These are phyloP conservation scores for Eucalyptus fibrosa DNA, from an alignment of 345 rosid genomes.

Conservation along the genomic window DNA sequence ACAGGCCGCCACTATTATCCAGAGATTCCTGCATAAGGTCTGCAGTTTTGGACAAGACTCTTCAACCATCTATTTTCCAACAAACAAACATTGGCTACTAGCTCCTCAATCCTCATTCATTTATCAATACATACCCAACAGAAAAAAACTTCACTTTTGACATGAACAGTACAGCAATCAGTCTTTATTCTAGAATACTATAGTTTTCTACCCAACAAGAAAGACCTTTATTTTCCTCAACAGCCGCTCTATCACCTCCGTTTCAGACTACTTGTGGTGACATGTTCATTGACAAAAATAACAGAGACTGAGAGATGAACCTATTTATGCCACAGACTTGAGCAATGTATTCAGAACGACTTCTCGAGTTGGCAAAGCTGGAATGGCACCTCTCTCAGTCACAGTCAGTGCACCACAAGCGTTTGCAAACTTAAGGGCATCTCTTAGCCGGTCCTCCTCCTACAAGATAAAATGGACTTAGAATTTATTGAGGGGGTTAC, in stretches of 20 bases:
- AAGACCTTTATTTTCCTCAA: neutral
- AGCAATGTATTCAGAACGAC: constrained; percentile 45
- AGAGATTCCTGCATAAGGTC: neutral
- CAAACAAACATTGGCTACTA: neutral
- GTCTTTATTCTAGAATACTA: neutral
- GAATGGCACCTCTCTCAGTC: constrained; percentile 84
- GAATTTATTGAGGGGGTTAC: neutral
- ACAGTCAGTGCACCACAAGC: constrained; percentile 94
- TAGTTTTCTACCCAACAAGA: neutral
- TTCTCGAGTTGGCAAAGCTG: constrained; percentile 78
- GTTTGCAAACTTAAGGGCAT: constrained; percentile 74
- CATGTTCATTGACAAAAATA: neutral
- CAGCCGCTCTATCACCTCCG: neutral
- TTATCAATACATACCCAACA: neutral
- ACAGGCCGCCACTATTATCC: neutral
- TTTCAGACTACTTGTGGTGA: neutral
- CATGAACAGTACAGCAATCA: neutral
- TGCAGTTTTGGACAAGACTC: neutral
- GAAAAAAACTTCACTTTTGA: neutral
- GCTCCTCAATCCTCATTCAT: neutral
- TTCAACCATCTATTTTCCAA: neutral
- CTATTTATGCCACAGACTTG: constrained; percentile 14
- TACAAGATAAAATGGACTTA: constrained; percentile 1
- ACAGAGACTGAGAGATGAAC: neutral
- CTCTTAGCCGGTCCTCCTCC: constrained; percentile 64